Evolutionary conservation across 2,329 filamentous ascomycete species (phyloP), one percentile per base, ranked within the genome.

Genomic region (Fusarium agapanthi): DNA sequence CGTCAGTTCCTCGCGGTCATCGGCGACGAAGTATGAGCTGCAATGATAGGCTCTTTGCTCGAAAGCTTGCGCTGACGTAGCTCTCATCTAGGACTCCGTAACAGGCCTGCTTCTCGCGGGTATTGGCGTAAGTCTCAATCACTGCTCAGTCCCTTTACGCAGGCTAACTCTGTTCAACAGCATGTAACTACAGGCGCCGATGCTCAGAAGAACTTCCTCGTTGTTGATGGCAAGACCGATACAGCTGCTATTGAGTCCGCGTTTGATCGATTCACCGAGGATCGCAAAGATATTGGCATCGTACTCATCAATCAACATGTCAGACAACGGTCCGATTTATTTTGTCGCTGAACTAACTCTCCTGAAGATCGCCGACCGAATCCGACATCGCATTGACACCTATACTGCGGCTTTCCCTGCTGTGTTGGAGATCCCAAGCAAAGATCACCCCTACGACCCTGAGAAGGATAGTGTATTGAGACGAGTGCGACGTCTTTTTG

Each of bases 241-340:
- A 96, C 89, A 59, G 86, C 93, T 7, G 87, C 93, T 64, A 98
- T 99, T 79, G 96, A 98, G 83, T 89, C 91, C 40, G 92, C 95
- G 15, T 99, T 99, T 81, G 92, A 97, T 73, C 88, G 88, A 75
- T 98, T 98, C 83, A 97, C 95, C 14, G 90, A 90, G 63, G 89
- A 96, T 83, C 88, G 96, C 80, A 98, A 98, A 83, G 96, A 99
- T 81, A 98, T 99, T 81, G 96, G 95, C 34, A 97, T 99, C 78
- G 83, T 99, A 69, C 86, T 99, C 75, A 98, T 99, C 83, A 99
- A 99, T 83, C 96, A 99, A 84, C 96, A 99, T 85, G 95, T 98
- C 84, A 73, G 87, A 84, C 13, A 10, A 26, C 15, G 38, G 14
- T 6, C 58, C n/a, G 22, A 6, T 28, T 28, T n/a, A 12, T 11